A percentile compares a stretch with the other conserved stretches of the same genome.
phyloP scores from a whole-genome alignment of 2,329 filamentous ascomycete species.

The Penicillium sp. region DNA sequence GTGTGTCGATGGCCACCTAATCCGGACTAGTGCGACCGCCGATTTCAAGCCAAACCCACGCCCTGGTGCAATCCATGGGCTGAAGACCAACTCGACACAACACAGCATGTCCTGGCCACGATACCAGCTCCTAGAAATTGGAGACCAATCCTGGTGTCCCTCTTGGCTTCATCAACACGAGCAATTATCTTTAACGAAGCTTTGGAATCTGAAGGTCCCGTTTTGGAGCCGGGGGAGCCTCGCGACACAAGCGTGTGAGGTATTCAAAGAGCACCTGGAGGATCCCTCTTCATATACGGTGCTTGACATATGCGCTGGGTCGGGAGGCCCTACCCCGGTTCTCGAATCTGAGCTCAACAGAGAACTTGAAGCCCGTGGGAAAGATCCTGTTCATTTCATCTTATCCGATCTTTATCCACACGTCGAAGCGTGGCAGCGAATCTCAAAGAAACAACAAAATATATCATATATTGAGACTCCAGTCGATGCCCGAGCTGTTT shows the following conservation, averaged over 20 bases:
- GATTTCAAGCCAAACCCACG: too few species aligned
- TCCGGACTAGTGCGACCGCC: too few species aligned
- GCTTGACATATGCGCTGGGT: background rate
- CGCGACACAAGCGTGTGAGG: slow-evolving; percentile 11
- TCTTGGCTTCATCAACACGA: slow-evolving; percentile 59
- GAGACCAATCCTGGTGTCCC: slow-evolving; percentile 66
- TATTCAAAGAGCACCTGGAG: slow-evolving; percentile 7
- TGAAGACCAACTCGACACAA: too few species aligned
- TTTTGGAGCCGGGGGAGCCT: slow-evolving; percentile 14
- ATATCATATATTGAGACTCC: background rate
- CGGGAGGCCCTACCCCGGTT: background rate
- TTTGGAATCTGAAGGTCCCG: slow-evolving; percentile 23
- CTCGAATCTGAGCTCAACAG: background rate
- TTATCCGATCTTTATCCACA: background rate
- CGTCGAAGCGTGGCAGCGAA: background rate
- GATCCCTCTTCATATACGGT: background rate
- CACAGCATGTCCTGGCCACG: slow-evolving; percentile 56
- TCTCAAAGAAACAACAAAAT: background rate
- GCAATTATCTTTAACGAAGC: slow-evolving; percentile 21
- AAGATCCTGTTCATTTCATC: background rate
- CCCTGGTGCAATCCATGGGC: too few species aligned
- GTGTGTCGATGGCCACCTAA: too few species aligned
- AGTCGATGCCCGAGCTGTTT: background rate
- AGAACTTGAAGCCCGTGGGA: background rate
- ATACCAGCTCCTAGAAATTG: slow-evolving; percentile 64